Evolutionary conservation across 805 yeast species (phyloP).

Genomic region (Candida chilensis): DNA sequence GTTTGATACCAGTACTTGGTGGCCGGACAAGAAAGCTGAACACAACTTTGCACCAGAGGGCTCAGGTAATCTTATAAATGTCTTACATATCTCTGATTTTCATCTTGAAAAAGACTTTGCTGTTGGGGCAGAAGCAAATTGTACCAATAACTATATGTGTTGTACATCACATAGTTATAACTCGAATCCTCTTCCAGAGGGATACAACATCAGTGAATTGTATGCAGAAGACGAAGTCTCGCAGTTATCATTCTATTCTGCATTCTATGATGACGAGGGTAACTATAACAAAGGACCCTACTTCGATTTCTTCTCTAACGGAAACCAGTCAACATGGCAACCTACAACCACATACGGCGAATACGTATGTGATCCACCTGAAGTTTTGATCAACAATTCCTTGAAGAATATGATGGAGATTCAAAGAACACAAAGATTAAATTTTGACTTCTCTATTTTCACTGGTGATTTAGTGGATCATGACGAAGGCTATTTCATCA

Average conservation of each 20-base stretch:
- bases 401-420: conserved; percentile 6
- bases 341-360: conserved; percentile 31
- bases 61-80: conserved; percentile 14
- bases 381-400: conserved; percentile 24
- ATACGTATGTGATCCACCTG: conserved; percentile 29
- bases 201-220: conserved; percentile 15
- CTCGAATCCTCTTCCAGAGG: conserved; percentile 9
- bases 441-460: conserved; percentile 24
- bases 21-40: conserved; percentile 24
- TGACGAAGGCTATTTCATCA: conserved; percentile 12
- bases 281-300: conserved; percentile 19
- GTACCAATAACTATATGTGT: conserved; percentile 26
- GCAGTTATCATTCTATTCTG: conserved; percentile 16
- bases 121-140: conserved; percentile 28
- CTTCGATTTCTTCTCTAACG: conserved; percentile 14
- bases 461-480: conserved; percentile 37
- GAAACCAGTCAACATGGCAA: not conserved
- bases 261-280: conserved; percentile 14
- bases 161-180: conserved; percentile 32
- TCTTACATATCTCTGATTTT: conserved; percentile 29
- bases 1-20: conserved; percentile 30
- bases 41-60: not conserved
- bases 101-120: conserved; percentile 26
- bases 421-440: not conserved
- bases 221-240: conserved; percentile 1